These are phyloP conservation scores for Ophiobolus disseminans DNA, from an alignment of 2,329 filamentous ascomycete species.

Conservation along the genomic window DNA sequence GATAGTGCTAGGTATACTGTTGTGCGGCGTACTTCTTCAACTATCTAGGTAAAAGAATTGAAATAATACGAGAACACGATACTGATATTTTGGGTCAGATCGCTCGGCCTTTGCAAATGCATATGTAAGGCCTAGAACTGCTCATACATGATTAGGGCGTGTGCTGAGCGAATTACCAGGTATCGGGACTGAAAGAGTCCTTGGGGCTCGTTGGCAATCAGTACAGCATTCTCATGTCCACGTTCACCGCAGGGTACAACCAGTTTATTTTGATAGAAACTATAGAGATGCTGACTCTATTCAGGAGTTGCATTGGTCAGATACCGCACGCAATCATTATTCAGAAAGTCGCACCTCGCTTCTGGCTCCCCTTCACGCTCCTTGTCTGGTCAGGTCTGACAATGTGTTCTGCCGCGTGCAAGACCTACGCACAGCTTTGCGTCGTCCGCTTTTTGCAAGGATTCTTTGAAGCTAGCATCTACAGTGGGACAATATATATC, in stretches of 20 bases:
- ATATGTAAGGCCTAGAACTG: conserved; percentile 26
- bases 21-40: conserved; percentile 44
- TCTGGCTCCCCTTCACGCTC: conserved; percentile 40
- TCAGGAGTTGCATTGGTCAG: conserved; percentile 33
- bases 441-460: conserved; percentile 37
- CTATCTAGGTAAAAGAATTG: conserved; percentile 32
- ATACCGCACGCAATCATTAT: conserved; percentile 40
- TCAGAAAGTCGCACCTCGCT: conserved; percentile 34
- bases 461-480: conserved; percentile 37
- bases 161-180: too few relatives aligned
- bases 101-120: conserved; percentile 40
- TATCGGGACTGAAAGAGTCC: conserved; percentile 37
- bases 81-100: conserved; percentile 15
- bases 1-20: conserved; percentile 30
- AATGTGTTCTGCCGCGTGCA: conserved; percentile 37
- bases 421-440: conserved; percentile 35
- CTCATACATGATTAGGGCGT: too few relatives aligned
- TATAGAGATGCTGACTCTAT: conserved; percentile 8
- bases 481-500: conserved; percentile 41
- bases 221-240: conserved; percentile 37
- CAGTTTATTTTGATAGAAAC: too few relatives aligned
- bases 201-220: conserved; percentile 32
- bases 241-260: conserved; percentile 37
- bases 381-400: conserved; percentile 39
- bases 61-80: too few relatives aligned